Percentiles rank a stretch among this genome's conserved stretches.
Evolutionary conservation across 495 filamentous ascomycete genomes (phyloP).

Genomic region (Platismatia glauca): DNA sequence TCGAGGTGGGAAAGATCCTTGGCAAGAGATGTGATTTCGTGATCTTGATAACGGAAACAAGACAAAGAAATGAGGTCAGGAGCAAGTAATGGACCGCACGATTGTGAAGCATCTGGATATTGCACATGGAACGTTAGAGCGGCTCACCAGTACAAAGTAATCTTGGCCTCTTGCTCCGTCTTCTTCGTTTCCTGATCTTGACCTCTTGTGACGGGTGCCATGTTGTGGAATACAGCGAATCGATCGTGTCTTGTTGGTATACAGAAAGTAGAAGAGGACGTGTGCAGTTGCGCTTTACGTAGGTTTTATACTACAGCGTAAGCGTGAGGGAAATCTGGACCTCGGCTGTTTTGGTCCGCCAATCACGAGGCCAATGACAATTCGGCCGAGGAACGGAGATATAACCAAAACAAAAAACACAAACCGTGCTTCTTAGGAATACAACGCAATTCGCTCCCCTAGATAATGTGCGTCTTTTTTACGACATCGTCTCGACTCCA

Average conservation of each 20-base stretch:
- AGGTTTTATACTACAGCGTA: not conserved
- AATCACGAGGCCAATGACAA: not conserved
- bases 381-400: not conserved
- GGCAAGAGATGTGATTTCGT: no score
- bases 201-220: slow-evolving; percentile 14
- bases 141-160: slow-evolving; percentile 72
- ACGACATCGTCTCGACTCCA: not conserved
- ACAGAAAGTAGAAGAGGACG: not conserved
- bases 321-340: not conserved
- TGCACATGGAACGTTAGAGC: not conserved
- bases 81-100: no score
- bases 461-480: not conserved
- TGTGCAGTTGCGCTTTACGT: not conserved
- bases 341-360: not conserved
- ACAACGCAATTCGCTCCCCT: not conserved
- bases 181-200: slow-evolving; percentile 22
- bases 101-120: not conserved
- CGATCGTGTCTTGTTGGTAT: not conserved
- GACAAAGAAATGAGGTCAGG: no score
- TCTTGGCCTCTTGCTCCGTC: slow-evolving; percentile 41
- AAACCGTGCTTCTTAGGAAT: not conserved
- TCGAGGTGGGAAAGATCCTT: no score
- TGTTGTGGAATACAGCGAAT: not conserved
- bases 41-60: slow-evolving; percentile 15
- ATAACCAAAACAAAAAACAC: no score